phyloP scores from a whole-genome alignment of 2,329 filamentous ascomycete genomes.

The Thyridium curvatum region DNA sequence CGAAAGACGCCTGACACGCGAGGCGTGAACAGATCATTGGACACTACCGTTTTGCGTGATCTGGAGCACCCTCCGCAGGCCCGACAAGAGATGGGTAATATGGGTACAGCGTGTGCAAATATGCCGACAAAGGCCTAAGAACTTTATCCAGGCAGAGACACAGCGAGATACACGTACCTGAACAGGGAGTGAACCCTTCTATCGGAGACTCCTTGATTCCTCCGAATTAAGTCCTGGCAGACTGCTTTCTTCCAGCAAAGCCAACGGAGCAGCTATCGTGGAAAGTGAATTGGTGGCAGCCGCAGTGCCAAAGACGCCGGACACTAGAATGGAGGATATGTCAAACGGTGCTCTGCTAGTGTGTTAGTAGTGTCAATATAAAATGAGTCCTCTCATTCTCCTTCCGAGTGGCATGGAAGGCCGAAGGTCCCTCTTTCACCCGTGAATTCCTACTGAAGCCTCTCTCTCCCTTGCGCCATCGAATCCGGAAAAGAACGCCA shows the following conservation, averaged over 20 bases:
- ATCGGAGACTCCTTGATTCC: slow-evolving; percentile 3
- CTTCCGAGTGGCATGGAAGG: neutral
- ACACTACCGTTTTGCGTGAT: slow-evolving; percentile 12
- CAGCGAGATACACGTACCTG: slow-evolving; percentile 1
- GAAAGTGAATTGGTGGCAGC: neutral
- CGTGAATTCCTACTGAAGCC: too few relatives aligned
- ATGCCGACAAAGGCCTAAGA: slow-evolving; percentile 17
- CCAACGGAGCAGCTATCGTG: neutral
- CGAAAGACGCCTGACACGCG: neutral
- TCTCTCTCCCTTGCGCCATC: too few relatives aligned
- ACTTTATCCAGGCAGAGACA: slow-evolving; percentile 3
- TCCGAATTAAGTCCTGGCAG: neutral
- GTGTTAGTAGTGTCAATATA: neutral
- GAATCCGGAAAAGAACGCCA: too few relatives aligned
- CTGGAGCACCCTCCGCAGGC: slow-evolving; percentile 22
- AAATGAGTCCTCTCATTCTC: neutral
- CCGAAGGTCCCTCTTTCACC: too few relatives aligned
- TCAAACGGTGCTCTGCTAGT: neutral
- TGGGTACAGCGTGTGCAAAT: slow-evolving; percentile 14
- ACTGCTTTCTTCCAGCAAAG: neutral
- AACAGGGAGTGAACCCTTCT: too few relatives aligned
- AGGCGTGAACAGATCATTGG: slow-evolving; percentile 4
- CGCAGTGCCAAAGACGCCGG: neutral
- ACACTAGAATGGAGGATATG: neutral
- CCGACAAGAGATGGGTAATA: slow-evolving; percentile 18